Evolutionary conservation across 2,329 filamentous ascomycete genomes (phyloP).

Genomic region (Nemania abortiva): DNA sequence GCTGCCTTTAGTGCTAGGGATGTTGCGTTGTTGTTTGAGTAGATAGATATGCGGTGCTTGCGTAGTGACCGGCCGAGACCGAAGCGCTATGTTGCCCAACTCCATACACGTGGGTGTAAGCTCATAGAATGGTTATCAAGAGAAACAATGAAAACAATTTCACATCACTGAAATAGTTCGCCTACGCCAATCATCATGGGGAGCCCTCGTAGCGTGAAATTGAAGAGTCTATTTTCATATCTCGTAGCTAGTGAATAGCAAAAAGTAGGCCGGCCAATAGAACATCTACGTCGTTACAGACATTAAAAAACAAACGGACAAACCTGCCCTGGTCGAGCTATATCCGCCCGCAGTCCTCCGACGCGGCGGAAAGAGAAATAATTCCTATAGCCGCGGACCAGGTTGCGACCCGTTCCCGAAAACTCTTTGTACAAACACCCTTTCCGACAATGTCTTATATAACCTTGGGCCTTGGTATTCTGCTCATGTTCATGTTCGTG

Average conservation of each 20-base stretch:
- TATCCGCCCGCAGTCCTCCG: conserved; percentile 3
- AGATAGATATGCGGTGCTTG: background rate
- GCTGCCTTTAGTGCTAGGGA: background rate
- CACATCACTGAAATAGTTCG: background rate
- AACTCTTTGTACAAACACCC: conserved; percentile 16
- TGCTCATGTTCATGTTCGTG: conserved; percentile 16
- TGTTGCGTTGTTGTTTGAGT: background rate
- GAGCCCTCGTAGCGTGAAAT: background rate
- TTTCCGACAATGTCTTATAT: conserved; percentile 22
- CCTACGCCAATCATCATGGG: background rate
- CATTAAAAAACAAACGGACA: conserved; percentile 9
- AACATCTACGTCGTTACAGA: conserved; percentile 20
- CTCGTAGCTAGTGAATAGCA: conserved; percentile 26
- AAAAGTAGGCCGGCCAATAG: conserved; percentile 4
- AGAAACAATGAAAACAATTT: background rate
- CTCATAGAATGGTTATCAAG: background rate
- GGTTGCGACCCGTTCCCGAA: background rate
- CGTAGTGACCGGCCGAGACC: background rate
- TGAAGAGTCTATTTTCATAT: conserved; percentile 26
- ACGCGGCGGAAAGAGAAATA: background rate
- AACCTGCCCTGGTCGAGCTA: background rate
- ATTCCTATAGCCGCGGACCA: background rate
- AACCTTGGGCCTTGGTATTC: conserved; percentile 12
- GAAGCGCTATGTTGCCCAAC: background rate
- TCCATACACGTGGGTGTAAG: background rate